Evolutionary conservation across 768 basidiomycete species (phyloP), one percentile per base, ranked within the genome.

Genomic region (Xerocomus spinulosus): DNA sequence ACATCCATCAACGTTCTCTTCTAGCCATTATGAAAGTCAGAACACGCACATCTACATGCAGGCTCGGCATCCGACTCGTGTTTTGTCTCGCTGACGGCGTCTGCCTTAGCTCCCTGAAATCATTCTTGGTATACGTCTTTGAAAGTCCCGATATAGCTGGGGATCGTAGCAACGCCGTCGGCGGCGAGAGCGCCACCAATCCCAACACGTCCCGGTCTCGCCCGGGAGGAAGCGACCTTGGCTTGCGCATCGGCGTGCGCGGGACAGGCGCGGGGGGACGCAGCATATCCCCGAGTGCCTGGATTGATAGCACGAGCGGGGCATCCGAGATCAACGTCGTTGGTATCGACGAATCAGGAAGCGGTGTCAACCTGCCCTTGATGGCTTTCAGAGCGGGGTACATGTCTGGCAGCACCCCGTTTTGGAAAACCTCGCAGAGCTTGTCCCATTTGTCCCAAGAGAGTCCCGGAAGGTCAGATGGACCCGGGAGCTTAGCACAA

Each of bases 61-160:
- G 83, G 66, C 90, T 92, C 9, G 90, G 90, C 37, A 92, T 72
- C 58, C 90, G 74, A 67, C 89, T 92, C 46, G 88, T 92, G 59
- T 92, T 92, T 63, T 88, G 78, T 57, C 86, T 78, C 53, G 83
- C 78, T 9, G 80, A 77, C 26, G 86, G 77, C 34, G 72, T 69
- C 63, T 83, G 82, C 41, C 89, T 72, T 54, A 89, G 70, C 60
- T 86, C 79, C 44, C 90, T 75, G 57, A 92, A 92, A 63, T 92
- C 89, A 56, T 92, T 90, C 61, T 79, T 85, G 18, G 62, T 64
- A 54, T 92, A 92, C 51, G 78, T 90, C 69, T 91, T 92, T 10
- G 90, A 91, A 23, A 92, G 73, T 15, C 85, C 86, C 0, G 85
- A 85, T 20, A 82, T 79, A 0, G 81, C 82, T 0, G 86, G 84